Evolutionary conservation across 73 alveolate genomes (phyloP).

Genomic region (Paramecium bursaria): DNA sequence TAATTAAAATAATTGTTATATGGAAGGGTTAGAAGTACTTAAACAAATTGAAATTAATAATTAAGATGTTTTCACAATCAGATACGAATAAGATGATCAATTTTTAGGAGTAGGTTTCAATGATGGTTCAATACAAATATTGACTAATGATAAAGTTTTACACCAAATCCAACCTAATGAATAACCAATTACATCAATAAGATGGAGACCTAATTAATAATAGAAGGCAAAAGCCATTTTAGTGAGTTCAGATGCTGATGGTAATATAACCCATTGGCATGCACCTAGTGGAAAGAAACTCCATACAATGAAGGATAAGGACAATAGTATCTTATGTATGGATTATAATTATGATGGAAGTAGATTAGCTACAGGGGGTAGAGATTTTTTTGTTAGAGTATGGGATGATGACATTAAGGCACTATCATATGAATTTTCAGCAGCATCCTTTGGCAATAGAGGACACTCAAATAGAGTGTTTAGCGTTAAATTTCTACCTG

Average conservation of each 20-base stretch:
- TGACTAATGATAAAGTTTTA: not conserved
- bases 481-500: conserved; percentile 86
- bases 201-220: conserved; percentile 86
- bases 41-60: conserved; percentile 61
- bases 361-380: conserved; percentile 92
- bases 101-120: conserved; percentile 75
- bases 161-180: conserved; percentile 1
- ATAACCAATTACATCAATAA: conserved; percentile 78
- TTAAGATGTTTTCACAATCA: conserved; percentile 78
- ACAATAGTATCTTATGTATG: conserved; percentile 87
- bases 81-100: conserved; percentile 87
- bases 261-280: conserved; percentile 94
- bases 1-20: no score
- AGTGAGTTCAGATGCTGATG: conserved; percentile 92
- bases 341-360: conserved; percentile 93
- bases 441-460: conserved; percentile 82
- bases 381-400: conserved; percentile 89
- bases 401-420: conserved; percentile 96
- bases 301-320: conserved; percentile 84
- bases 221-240: conserved; percentile 86
- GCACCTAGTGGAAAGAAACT: conserved; percentile 93
- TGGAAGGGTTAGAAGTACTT: not conserved
- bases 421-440: conserved; percentile 75
- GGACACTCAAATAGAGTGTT: conserved; percentile 96
- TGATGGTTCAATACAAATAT: conserved; percentile 30